Conservation (phyloP, 441 rosid species). For the Adansonia rubrostipa region DNA sequence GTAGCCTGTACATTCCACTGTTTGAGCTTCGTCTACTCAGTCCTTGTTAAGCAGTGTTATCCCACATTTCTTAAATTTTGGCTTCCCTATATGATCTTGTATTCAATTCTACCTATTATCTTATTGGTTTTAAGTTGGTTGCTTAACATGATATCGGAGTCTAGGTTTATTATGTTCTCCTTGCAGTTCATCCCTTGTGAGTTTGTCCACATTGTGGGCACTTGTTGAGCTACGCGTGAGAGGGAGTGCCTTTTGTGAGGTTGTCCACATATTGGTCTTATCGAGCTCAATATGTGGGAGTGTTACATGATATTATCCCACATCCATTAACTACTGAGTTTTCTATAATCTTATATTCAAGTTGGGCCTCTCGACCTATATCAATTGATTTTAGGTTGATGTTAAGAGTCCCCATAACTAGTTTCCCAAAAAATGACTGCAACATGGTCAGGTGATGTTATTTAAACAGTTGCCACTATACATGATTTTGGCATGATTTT, state of each 20-base stretch:
- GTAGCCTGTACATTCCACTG: not conserved
- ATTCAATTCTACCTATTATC: not conserved
- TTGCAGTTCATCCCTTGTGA: not conserved
- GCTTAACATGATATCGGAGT: not conserved
- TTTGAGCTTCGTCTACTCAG: not conserved
- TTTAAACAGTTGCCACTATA: not conserved
- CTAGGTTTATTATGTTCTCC: not conserved
- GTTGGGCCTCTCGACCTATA: not conserved
- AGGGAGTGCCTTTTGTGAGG: not conserved
- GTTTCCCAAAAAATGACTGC: not conserved
- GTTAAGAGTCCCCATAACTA: not conserved
- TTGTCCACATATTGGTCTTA: too few relatives aligned
- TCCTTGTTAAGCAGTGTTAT: not conserved
- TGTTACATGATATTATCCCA: too few relatives aligned
- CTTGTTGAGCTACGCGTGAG: not conserved
- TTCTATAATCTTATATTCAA: not conserved
- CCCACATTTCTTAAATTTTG: not conserved
- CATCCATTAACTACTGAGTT: not conserved
- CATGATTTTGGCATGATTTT: not conserved
- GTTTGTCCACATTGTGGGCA: slow-evolving; percentile 8
- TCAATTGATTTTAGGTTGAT: slow-evolving; percentile 11
- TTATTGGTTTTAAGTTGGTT: slow-evolving; percentile 6
- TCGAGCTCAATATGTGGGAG: too few relatives aligned
- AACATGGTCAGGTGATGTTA: not conserved
- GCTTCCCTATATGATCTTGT: not conserved